Conservation (phyloP, 306 rosid genomes). For the Sophora flavescens region DNA sequence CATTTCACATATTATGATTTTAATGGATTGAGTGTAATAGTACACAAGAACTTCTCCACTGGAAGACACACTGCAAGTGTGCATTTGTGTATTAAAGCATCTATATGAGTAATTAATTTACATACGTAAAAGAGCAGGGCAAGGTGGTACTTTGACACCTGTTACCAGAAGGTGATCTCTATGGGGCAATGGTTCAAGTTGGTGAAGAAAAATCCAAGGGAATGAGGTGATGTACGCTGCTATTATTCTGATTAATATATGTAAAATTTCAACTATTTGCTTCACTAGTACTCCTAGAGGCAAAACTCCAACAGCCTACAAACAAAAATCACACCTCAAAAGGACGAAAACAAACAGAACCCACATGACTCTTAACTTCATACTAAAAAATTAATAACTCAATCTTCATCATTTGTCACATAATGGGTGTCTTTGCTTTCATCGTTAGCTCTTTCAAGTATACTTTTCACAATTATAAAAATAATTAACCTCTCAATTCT, state of each 20-base stretch:
- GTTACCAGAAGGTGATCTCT: constrained; percentile 38
- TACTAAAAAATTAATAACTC: constrained; percentile 39
- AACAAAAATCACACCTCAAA: constrained; percentile 89
- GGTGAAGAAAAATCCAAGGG: constrained; percentile 68
- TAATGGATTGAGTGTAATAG: not conserved
- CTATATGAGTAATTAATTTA: constrained; percentile 24
- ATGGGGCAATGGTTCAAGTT: constrained; percentile 43
- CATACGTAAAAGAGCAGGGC: constrained; percentile 39
- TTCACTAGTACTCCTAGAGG: constrained; percentile 51
- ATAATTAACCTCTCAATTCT: constrained; percentile 44
- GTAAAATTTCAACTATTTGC: constrained; percentile 38
- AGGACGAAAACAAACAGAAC: constrained; percentile 64
- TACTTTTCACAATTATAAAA: constrained; percentile 41
- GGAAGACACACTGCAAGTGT: not conserved
- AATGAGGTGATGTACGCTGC: constrained; percentile 50
- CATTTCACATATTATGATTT: not conserved
- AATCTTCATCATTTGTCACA: constrained; percentile 56
- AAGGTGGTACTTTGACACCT: constrained; percentile 49
- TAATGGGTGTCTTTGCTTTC: constrained; percentile 60
- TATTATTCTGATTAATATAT: constrained; percentile 51
- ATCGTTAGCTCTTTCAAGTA: constrained; percentile 48
- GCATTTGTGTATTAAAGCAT: not conserved
- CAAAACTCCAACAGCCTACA: constrained; percentile 70
- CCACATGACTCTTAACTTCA: constrained; percentile 58
- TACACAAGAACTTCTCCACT: not conserved